A percentile compares a stretch with the other conserved stretches of the same genome.
Evolutionary conservation across 2,329 filamentous ascomycete genomes (phyloP).

Genomic region (Sclerotinia minor): DNA sequence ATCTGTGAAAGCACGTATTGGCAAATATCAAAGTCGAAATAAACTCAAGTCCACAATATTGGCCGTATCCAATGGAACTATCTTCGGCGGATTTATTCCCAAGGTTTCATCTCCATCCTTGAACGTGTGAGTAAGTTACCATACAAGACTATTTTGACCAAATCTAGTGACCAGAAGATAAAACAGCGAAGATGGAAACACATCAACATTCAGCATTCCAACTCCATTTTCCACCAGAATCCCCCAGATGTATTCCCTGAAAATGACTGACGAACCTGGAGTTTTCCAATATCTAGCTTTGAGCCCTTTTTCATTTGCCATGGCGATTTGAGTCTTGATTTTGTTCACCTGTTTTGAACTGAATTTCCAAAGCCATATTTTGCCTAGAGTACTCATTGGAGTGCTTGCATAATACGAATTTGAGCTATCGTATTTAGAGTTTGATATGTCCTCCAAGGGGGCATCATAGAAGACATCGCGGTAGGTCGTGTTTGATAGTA

Average conservation of each 20-base stretch:
- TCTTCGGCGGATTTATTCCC: neutral
- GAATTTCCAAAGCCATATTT: slow-evolving; percentile 22
- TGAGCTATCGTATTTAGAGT: slow-evolving; percentile 33
- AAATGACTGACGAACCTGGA: slow-evolving; percentile 45
- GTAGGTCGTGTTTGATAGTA: slow-evolving; percentile 42
- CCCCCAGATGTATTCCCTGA: slow-evolving; percentile 46
- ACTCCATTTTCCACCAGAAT: slow-evolving; percentile 44
- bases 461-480: slow-evolving; percentile 53
- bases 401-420: slow-evolving; percentile 39
- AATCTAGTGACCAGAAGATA: slow-evolving; percentile 10
- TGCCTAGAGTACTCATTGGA: slow-evolving; percentile 28
- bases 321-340: slow-evolving; percentile 34
- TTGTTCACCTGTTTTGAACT: slow-evolving; percentile 31
- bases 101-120: neutral
- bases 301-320: slow-evolving; percentile 44
- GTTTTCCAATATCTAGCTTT: slow-evolving; percentile 48
- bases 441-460: slow-evolving; percentile 40
- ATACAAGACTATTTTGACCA: slow-evolving; percentile 1
- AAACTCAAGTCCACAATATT: neutral
- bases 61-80: no score
- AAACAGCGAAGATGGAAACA: slow-evolving; percentile 10
- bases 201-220: slow-evolving; percentile 48
- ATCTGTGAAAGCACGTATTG: neutral
- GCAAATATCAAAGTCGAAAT: neutral
- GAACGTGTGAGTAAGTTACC: neutral